phyloP scores from a whole-genome alignment of 2,329 filamentous ascomycete genomes.

The Amauroascus niger region DNA sequence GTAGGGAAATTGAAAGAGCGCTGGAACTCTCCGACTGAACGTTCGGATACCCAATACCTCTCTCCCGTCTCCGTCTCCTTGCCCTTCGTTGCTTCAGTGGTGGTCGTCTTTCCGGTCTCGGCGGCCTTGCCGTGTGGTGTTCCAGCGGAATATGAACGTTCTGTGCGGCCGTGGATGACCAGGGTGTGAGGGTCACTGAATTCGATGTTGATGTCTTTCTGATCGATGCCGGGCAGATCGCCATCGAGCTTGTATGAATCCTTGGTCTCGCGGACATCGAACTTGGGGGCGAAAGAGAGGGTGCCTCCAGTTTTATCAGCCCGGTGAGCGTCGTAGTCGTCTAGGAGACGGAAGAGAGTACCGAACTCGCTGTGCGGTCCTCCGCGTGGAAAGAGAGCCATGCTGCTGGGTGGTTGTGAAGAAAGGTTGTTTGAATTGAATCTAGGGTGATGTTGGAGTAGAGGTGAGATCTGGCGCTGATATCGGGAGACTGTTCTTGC shows the following conservation, averaged over 20 bases:
- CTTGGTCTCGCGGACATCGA: conserved; percentile 40
- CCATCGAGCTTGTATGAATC: conserved; percentile 41
- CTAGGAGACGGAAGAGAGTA: conserved; percentile 40
- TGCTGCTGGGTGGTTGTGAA: conserved; percentile 1
- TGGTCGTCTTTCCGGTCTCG: conserved; percentile 26
- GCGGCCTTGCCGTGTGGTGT: conserved; percentile 12
- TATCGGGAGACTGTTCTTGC: neutral
- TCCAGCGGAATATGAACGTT: conserved; percentile 29
- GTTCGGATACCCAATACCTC: conserved; percentile 51
- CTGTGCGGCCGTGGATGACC: conserved; percentile 37
- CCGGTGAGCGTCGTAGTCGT: conserved; percentile 36
- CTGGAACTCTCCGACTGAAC: conserved; percentile 50
- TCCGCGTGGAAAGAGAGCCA: conserved; percentile 16
- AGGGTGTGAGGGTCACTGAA: conserved; percentile 42
- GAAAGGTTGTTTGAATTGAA: neutral
- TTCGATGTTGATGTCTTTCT: conserved; percentile 40
- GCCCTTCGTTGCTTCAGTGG: conserved; percentile 40
- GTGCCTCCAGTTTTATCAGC: conserved; percentile 15
- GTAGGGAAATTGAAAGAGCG: conserved; percentile 51
- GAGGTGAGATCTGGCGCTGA: neutral
- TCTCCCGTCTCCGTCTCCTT: conserved; percentile 24
- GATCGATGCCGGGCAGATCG: conserved; percentile 40
- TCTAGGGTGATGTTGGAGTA: neutral
- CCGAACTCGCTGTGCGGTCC: conserved; percentile 31
- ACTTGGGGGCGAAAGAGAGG: conserved; percentile 34